Percentiles rank a stretch among this genome's conserved stretches.
Evolutionary conservation across 805 yeast genomes (phyloP).

Genomic region (Starmerella stellata): DNA sequence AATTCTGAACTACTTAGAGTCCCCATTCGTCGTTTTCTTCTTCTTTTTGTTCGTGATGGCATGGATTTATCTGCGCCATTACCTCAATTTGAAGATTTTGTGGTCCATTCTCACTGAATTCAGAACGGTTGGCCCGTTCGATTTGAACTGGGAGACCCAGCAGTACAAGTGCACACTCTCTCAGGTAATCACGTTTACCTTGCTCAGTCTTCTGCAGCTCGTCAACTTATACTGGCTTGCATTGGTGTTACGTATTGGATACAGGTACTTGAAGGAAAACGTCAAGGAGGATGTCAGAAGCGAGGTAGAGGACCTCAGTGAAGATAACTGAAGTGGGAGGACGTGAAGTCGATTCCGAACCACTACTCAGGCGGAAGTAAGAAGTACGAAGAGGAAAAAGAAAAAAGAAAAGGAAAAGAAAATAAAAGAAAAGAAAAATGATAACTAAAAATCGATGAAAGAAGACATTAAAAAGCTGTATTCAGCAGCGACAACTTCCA

Average conservation of each 20-base stretch:
- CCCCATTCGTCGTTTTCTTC: conserved; percentile 42
- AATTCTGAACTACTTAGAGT: conserved; percentile 69
- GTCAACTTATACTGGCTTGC: conserved; percentile 80
- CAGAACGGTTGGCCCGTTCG: conserved; percentile 64
- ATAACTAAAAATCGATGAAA: too few relatives aligned
- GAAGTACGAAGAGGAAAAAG: too few relatives aligned
- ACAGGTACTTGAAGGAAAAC: conserved; percentile 43
- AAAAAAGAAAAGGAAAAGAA: too few relatives aligned
- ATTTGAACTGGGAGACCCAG: conserved; percentile 67
- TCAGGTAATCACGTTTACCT: conserved; percentile 66
- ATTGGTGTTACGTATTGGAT: conserved; percentile 59
- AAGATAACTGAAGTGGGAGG: too few relatives aligned
- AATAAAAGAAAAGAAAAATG: too few relatives aligned
- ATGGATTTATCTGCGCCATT: conserved; percentile 87
- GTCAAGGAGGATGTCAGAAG: conserved; percentile 48
- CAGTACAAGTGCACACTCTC: conserved; percentile 95
- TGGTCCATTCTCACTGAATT: conserved; percentile 50
- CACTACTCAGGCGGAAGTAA: too few relatives aligned
- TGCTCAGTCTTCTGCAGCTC: conserved; percentile 63
- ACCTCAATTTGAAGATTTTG: conserved; percentile 57
- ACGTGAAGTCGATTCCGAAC: too few relatives aligned
- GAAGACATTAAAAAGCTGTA: too few relatives aligned
- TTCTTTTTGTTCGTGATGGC: conserved; percentile 46
- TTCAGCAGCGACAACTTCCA: too few relatives aligned
- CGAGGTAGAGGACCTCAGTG: conserved; percentile 55